phyloP scores from a whole-genome alignment of 73 alveolate species.

The Blepharisma japonicum region DNA sequence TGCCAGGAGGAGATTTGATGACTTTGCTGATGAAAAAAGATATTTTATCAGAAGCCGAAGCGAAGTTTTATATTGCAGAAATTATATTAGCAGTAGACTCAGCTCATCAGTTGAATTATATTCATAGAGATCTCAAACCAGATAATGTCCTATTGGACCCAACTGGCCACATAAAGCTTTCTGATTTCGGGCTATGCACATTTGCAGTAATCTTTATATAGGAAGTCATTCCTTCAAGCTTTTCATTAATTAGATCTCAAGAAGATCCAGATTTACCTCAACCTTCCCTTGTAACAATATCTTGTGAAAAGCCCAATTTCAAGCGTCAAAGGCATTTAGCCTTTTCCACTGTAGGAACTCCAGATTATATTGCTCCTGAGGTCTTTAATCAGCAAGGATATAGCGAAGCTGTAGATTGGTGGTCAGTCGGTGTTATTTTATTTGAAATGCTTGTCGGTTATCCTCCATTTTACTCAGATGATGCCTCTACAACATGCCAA shows the following conservation, averaged over 20 bases:
- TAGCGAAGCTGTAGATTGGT: slow-evolving; percentile 71
- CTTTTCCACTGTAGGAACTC: slow-evolving; percentile 57
- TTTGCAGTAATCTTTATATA: background rate
- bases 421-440: slow-evolving; percentile 82
- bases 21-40: slow-evolving; percentile 35
- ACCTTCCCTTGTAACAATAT: background rate
- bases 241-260: background rate
- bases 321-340: background rate
- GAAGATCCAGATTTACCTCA: slow-evolving; percentile 3
- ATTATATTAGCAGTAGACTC: background rate
- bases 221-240: background rate
- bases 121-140: slow-evolving; percentile 18
- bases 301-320: background rate
- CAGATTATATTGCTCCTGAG: slow-evolving; percentile 86
- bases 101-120: slow-evolving; percentile 9
- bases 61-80: slow-evolving; percentile 40
- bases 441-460: slow-evolving; percentile 76
- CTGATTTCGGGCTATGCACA: slow-evolving; percentile 26
- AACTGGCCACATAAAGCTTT: slow-evolving; percentile 7
- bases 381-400: slow-evolving; percentile 62
- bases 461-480: slow-evolving; percentile 75
- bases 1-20: slow-evolving; percentile 82
- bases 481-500: slow-evolving; percentile 49
- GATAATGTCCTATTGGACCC: slow-evolving; percentile 19
- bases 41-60: slow-evolving; percentile 33